A percentile compares a stretch with the other conserved stretches of the same genome.
These are phyloP conservation scores for Leishmania tarentolae DNA, from an alignment of 208 protist genomes.

Conservation along the genomic window DNA sequence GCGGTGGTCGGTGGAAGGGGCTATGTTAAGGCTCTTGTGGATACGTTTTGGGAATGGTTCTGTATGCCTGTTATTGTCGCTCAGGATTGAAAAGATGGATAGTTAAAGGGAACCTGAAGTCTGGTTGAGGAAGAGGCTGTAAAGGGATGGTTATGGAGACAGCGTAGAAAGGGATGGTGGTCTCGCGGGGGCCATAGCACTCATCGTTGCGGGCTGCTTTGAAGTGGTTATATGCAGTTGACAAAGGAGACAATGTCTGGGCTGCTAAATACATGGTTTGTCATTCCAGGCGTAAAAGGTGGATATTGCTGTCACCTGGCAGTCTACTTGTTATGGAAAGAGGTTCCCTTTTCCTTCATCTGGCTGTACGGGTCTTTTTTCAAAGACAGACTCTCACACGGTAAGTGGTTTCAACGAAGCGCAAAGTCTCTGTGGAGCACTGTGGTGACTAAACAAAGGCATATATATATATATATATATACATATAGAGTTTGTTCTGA, in stretches of 20 bases:
- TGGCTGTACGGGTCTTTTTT: neutral
- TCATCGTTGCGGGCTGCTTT: neutral
- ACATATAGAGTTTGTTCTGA: neutral
- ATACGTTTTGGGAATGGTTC: no score
- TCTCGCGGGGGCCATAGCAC: neutral
- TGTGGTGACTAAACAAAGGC: neutral
- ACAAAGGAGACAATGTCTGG: neutral
- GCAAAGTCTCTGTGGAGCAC: neutral
- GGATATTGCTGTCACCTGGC: neutral
- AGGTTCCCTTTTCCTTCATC: neutral
- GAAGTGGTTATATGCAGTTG: neutral
- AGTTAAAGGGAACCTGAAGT: no score
- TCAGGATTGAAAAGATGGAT: no score
- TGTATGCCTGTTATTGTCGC: no score
- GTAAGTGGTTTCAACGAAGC: neutral
- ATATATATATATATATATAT: no score
- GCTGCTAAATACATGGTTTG: neutral
- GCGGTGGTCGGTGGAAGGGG: no score
- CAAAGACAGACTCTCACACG: neutral
- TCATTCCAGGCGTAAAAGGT: neutral
- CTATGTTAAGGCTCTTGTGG: no score
- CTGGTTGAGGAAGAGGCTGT: neutral
- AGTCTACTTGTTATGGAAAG: neutral
- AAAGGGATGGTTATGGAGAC: neutral
- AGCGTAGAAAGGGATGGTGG: no score